These are phyloP conservation scores for Centaurea solstitialis DNA, from an alignment of 129 eudicot species.

Conservation along the genomic window DNA sequence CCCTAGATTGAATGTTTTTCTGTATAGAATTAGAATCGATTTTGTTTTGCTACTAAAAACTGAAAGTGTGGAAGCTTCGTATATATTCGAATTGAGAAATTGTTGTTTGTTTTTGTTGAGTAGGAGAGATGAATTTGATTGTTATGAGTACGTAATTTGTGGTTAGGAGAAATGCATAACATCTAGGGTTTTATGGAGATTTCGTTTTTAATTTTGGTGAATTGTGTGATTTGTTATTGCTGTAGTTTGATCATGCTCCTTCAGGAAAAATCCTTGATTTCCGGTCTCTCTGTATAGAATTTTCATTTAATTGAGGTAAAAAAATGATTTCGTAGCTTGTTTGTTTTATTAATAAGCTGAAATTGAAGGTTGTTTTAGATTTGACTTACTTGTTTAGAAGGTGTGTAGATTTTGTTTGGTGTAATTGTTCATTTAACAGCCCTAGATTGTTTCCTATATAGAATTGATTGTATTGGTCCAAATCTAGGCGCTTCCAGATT, in stretches of 20 bases:
- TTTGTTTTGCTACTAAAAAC: no score
- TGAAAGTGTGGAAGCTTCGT: neutral
- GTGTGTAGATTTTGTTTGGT: neutral
- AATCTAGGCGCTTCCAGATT: no score
- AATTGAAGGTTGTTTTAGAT: constrained; percentile 8
- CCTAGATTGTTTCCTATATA: constrained; percentile 20
- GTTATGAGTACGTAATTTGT: neutral
- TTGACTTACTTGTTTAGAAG: neutral
- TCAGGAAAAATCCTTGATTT: no score
- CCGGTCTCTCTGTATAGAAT: neutral
- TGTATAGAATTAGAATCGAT: neutral
- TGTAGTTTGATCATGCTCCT: constrained; percentile 12
- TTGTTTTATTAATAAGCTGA: neutral
- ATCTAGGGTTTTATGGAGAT: constrained; percentile 16
- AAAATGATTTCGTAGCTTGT: neutral
- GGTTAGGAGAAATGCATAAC: neutral
- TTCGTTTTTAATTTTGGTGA: neutral
- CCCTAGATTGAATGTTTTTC: constrained; percentile 23
- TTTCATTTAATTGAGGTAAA: constrained; percentile 24
- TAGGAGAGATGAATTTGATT: constrained; percentile 2
- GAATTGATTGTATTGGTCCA: no score
- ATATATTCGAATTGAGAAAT: neutral
- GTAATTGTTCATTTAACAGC: constrained; percentile 4
- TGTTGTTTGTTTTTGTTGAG: neutral
- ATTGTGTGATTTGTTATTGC: neutral